Conservation (phyloP, 805 yeast species). For the Lipomyces oligophaga region DNA sequence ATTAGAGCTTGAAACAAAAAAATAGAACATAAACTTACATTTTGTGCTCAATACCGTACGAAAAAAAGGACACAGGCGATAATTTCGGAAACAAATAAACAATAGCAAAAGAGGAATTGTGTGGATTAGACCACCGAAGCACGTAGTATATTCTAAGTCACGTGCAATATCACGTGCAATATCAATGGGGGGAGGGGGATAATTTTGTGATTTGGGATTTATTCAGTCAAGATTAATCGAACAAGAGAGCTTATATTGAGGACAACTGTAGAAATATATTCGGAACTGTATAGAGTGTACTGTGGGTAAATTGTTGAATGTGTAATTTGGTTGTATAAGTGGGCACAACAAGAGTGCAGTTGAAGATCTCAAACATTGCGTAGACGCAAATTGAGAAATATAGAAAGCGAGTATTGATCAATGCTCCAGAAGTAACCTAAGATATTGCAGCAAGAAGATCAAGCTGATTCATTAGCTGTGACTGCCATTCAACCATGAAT, state of each 20-base stretch:
- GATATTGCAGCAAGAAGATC: not conserved
- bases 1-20: not conserved
- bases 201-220: no score
- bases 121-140: not conserved
- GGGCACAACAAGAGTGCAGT: not conserved
- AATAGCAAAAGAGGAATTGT: not conserved
- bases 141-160: not conserved
- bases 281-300: no score
- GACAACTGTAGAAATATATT: no score
- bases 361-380: not conserved
- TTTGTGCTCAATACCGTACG: not conserved
- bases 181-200: no score
- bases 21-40: not conserved
- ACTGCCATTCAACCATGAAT: slow-evolving; percentile 21
- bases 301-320: not conserved
- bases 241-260: no score
- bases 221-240: no score
- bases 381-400: not conserved
- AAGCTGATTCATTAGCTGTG: slow-evolving; percentile 6
- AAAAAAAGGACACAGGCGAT: not conserved
- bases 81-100: not conserved
- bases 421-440: not conserved
- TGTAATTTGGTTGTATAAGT: not conserved
- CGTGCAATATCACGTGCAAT: no score
- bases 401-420: not conserved